A percentile compares a stretch with the other conserved stretches of the same genome.
Conservation (phyloP, 805 yeast genomes). For the Saccharomyces jurei region DNA sequence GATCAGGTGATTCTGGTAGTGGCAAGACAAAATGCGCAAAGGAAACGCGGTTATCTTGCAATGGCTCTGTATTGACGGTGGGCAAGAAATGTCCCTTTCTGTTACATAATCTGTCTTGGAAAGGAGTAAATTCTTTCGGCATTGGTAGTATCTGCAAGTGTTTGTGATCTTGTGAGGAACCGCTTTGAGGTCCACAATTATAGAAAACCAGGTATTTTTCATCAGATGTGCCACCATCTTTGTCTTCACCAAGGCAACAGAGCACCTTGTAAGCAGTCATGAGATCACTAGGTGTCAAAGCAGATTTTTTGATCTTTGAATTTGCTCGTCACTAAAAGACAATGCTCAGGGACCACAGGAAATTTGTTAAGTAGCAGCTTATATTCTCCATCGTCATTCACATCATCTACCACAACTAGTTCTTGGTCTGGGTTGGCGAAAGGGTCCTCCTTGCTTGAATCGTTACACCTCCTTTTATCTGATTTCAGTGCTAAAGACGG, state of each 20-base stretch:
- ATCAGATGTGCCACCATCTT: slow-evolving; percentile 28
- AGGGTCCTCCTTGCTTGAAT: slow-evolving; percentile 46
- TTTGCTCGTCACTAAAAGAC: slow-evolving; percentile 67
- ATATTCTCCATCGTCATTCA: slow-evolving; percentile 40
- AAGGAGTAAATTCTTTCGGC: slow-evolving; percentile 51
- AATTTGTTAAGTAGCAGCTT: slow-evolving; percentile 75
- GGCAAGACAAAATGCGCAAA: slow-evolving; percentile 81
- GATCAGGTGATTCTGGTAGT: slow-evolving; percentile 39
- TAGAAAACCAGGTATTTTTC: slow-evolving; percentile 70
- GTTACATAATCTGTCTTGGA: slow-evolving; percentile 43
- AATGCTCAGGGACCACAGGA: slow-evolving; percentile 75
- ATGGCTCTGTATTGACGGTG: slow-evolving; percentile 46
- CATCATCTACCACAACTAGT: slow-evolving; percentile 49
- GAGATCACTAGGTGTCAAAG: slow-evolving; percentile 67
- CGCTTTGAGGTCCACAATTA: slow-evolving; percentile 81
- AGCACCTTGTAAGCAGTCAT: slow-evolving; percentile 50
- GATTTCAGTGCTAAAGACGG: slow-evolving; percentile 24
- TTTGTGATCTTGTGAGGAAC: slow-evolving; percentile 92
- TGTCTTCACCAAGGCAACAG: slow-evolving; percentile 37
- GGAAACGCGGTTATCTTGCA: slow-evolving; percentile 52
- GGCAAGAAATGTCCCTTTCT: slow-evolving; percentile 48
- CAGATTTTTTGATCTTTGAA: slow-evolving; percentile 64
- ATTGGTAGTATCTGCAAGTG: slow-evolving; percentile 80
- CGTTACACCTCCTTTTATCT: slow-evolving; percentile 19
- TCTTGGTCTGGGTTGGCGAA: slow-evolving; percentile 75